A percentile compares a stretch with the other conserved stretches of the same genome.
phyloP scores from a whole-genome alignment of 2,329 filamentous ascomycete genomes.

The Cryphonectria naterciae region DNA sequence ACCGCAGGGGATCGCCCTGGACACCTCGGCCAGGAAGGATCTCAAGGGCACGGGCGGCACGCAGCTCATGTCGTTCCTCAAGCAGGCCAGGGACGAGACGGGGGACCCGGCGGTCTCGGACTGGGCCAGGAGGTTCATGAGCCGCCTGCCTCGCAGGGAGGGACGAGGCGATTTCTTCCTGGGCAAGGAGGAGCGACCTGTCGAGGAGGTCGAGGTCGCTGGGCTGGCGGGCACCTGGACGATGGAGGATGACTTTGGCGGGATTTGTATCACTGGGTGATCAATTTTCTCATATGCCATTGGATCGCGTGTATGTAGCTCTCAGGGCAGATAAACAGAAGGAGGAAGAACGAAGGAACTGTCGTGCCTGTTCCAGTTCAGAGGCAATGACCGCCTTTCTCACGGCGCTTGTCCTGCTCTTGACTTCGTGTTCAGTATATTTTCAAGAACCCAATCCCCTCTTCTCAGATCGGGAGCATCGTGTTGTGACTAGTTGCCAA shows the following conservation, averaged over 20 bases:
- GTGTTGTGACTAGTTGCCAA: background rate
- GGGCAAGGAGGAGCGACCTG: slow-evolving; percentile 54
- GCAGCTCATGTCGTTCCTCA: slow-evolving; percentile 90
- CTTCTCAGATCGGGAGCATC: background rate
- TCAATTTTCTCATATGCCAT: no score
- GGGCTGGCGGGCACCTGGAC: slow-evolving; percentile 86
- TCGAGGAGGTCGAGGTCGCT: slow-evolving; percentile 55
- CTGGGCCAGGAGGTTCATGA: slow-evolving; percentile 64
- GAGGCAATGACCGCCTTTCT: background rate
- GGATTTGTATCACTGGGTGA: slow-evolving; percentile 58
- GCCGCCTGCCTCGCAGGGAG: slow-evolving; percentile 51
- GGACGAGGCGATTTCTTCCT: slow-evolving; percentile 62
- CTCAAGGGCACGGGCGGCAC: slow-evolving; percentile 92
- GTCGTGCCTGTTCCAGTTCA: background rate
- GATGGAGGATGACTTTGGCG: slow-evolving; percentile 79
- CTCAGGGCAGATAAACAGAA: no score
- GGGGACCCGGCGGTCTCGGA: slow-evolving; percentile 81
- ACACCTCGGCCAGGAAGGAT: slow-evolving; percentile 33
- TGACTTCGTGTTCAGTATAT: background rate
- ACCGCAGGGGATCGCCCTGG: slow-evolving; percentile 36
- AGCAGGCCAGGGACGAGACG: slow-evolving; percentile 95
- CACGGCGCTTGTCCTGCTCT: background rate
- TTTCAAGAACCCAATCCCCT: background rate
- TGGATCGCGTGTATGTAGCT: no score
- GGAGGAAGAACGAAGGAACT: background rate